These are phyloP conservation scores for Leccinum subrobustum DNA, from an alignment of 1,284 basidiomycete species.

Conservation along the genomic window DNA sequence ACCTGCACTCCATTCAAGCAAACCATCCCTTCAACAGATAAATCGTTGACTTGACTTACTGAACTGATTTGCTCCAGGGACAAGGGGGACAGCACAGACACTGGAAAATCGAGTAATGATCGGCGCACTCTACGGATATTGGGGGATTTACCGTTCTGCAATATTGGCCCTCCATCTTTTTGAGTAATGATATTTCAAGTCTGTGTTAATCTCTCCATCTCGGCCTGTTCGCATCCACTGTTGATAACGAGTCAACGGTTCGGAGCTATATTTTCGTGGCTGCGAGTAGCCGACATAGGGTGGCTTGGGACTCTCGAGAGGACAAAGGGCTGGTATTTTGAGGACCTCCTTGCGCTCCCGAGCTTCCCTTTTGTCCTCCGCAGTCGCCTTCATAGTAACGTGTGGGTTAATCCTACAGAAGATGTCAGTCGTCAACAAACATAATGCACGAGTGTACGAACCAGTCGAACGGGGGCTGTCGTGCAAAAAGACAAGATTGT, in stretches of 20 bases:
- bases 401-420: slow-evolving; percentile 52
- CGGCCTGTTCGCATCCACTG: slow-evolving; percentile 43
- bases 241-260: slow-evolving; percentile 59
- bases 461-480: slow-evolving; percentile 65
- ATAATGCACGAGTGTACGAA: slow-evolving; percentile 22
- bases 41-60: slow-evolving; percentile 34
- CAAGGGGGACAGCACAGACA: slow-evolving; percentile 48
- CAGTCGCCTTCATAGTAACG: slow-evolving; percentile 31
- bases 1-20: slow-evolving; percentile 31
- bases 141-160: slow-evolving; percentile 50
- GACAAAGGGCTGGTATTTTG: slow-evolving; percentile 45
- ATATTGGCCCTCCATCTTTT: slow-evolving; percentile 36
- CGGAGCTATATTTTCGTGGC: slow-evolving; percentile 41
- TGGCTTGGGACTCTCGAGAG: slow-evolving; percentile 27
- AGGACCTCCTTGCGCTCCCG: slow-evolving; percentile 33
- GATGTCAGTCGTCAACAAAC: slow-evolving; percentile 4
- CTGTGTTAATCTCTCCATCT: slow-evolving; percentile 21
- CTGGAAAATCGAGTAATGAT: slow-evolving; percentile 31
- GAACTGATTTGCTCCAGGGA: slow-evolving; percentile 44
- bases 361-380: slow-evolving; percentile 33
- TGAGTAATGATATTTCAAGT: slow-evolving; percentile 52
- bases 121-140: neutral
- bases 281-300: slow-evolving; percentile 46
- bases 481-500: neutral
- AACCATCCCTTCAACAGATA: neutral